Conservation (phyloP, 306 rosid species). For the Alnus glutinosa region DNA sequence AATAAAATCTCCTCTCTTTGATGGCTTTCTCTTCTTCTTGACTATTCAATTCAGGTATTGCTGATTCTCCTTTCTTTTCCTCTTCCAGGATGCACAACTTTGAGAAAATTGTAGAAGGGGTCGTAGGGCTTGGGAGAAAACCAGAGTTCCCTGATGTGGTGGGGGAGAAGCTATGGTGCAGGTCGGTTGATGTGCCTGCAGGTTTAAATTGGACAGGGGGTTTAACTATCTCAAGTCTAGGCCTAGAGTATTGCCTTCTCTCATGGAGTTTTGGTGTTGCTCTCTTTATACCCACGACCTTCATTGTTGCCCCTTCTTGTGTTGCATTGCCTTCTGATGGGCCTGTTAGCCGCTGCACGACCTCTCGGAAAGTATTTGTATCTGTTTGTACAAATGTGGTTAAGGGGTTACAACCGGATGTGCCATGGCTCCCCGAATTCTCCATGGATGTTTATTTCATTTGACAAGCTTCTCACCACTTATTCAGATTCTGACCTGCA, state of each 20-base stretch:
- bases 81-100: slow-evolving; percentile 46
- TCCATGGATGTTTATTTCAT: slow-evolving; percentile 44
- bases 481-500: slow-evolving; percentile 28
- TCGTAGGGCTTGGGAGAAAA: slow-evolving; percentile 48
- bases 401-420: slow-evolving; percentile 48
- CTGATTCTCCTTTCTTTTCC: slow-evolving; percentile 33
- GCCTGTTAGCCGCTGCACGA: slow-evolving; percentile 79
- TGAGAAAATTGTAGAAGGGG: slow-evolving; percentile 69
- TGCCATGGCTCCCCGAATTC: slow-evolving; percentile 31
- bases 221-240: slow-evolving; percentile 78
- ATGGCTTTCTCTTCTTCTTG: slow-evolving; percentile 80
- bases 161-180: slow-evolving; percentile 30
- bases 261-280: slow-evolving; percentile 65
- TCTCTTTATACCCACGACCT: slow-evolving; percentile 31
- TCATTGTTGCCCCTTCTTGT: slow-evolving; percentile 31
- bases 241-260: slow-evolving; percentile 71
- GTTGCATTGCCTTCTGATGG: slow-evolving; percentile 42
- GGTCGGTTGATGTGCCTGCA: slow-evolving; percentile 14
- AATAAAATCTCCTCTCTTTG: slow-evolving; percentile 67
- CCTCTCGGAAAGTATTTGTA: slow-evolving; percentile 62
- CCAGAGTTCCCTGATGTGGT: slow-evolving; percentile 38
- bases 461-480: background rate
- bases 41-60: slow-evolving; percentile 27
- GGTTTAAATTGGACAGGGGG: slow-evolving; percentile 41
- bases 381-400: slow-evolving; percentile 81